Conservation (phyloP, 208 protist species). For the Acanthamoeba comandoni region DNA sequence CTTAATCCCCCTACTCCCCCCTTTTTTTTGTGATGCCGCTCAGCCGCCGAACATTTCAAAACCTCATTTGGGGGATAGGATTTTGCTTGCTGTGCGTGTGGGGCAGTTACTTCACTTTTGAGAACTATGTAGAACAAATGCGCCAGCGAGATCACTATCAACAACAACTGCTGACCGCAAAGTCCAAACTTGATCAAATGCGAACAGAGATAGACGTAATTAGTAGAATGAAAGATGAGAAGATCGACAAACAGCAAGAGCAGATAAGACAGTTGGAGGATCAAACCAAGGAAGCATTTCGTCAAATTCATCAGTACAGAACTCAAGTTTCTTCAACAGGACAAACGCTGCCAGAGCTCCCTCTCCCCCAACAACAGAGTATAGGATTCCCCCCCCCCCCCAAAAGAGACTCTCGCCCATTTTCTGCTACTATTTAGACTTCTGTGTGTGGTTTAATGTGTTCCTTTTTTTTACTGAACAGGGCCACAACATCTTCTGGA, state of each 20-base stretch:
- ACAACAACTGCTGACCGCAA: conserved; percentile 6
- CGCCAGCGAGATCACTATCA: conserved; percentile 33
- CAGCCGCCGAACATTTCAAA: conserved; percentile 19
- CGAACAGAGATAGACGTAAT: neutral
- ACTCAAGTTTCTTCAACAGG: neutral
- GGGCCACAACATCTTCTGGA: conserved; percentile 25
- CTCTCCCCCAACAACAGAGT: neutral
- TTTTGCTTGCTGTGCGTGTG: conserved; percentile 68
- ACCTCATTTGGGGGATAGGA: conserved; percentile 38
- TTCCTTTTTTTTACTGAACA: neutral
- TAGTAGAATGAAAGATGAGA: neutral
- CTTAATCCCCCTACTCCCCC: no score
- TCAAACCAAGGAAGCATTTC: no score
- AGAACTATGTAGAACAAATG: conserved; percentile 46
- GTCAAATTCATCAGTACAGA: no score
- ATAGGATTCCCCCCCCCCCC: neutral
- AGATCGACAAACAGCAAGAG: neutral
- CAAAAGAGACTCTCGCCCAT: no score
- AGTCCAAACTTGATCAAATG: neutral
- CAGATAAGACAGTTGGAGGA: conserved; percentile 21
- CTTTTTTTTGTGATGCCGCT: no score
- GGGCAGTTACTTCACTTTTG: conserved; percentile 62
- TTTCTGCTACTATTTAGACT: no score
- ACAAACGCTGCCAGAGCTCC: neutral
- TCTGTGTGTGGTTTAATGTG: neutral